phyloP scores from a whole-genome alignment of 78 protist genomes.

The Dictyostelium capitatum region DNA sequence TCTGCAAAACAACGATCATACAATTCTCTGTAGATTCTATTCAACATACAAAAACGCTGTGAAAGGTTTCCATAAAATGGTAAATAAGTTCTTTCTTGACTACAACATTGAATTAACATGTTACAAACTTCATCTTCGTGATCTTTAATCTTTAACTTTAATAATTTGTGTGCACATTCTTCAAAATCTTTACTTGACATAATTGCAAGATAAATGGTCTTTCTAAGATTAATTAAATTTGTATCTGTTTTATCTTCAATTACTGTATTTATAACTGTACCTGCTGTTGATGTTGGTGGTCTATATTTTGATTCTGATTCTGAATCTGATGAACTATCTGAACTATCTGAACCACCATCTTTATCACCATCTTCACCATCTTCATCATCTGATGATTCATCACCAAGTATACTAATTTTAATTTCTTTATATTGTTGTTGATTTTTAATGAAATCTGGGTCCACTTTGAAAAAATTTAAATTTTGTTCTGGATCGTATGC shows the following conservation, averaged over 20 bases:
- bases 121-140: conserved; percentile 89
- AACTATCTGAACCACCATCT: neutral
- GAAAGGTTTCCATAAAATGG: conserved; percentile 93
- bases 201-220: conserved; percentile 95
- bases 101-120: conserved; percentile 98
- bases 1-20: conserved; percentile 82
- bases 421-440: conserved; percentile 86
- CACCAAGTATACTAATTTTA: conserved; percentile 78
- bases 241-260: conserved; percentile 89
- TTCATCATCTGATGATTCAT: conserved; percentile 62
- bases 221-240: conserved; percentile 84
- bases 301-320: neutral
- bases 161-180: conserved; percentile 97
- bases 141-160: conserved; percentile 80
- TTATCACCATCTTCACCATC: conserved; percentile 60
- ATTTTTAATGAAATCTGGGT: conserved; percentile 91
- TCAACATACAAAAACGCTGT: conserved; percentile 91
- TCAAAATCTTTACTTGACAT: conserved; percentile 93
- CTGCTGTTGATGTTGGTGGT: conserved; percentile 32
- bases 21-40: conserved; percentile 81
- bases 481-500: conserved; percentile 41
- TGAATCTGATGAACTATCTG: neutral
- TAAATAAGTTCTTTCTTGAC: conserved; percentile 94
- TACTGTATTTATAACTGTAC: neutral
- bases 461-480: conserved; percentile 92